These are phyloP conservation scores for Medicago arabica DNA, from an alignment of 306 rosid species.

Conservation along the genomic window DNA sequence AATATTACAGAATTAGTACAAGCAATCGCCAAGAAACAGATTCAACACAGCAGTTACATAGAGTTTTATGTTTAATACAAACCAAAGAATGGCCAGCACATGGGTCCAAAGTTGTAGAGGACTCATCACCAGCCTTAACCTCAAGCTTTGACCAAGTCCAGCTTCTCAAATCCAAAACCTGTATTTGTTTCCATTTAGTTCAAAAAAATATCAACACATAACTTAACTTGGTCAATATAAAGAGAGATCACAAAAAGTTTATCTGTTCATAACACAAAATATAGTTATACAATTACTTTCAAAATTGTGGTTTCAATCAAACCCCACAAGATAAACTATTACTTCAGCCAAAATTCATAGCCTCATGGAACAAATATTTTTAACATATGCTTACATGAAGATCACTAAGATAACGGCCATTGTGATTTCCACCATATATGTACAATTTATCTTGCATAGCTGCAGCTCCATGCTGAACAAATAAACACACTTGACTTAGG, in stretches of 20 bases:
- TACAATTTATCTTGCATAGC: slow-evolving; percentile 88
- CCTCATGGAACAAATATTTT: slow-evolving; percentile 26
- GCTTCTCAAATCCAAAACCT: slow-evolving; percentile 92
- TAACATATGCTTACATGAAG: slow-evolving; percentile 69
- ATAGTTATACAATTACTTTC: slow-evolving; percentile 5
- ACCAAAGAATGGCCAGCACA: slow-evolving; percentile 98
- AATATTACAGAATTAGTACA: slow-evolving; percentile 35
- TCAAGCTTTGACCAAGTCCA: slow-evolving; percentile 90
- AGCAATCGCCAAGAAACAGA: slow-evolving; percentile 27
- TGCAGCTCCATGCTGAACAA: slow-evolving; percentile 90
- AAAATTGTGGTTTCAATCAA: slow-evolving; percentile 30
- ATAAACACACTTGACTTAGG: slow-evolving; percentile 43
- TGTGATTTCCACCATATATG: slow-evolving; percentile 95
- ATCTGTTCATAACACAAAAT: neutral
- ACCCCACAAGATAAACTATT: slow-evolving; percentile 7
- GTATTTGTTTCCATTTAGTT: slow-evolving; percentile 40
- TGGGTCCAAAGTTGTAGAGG: slow-evolving; percentile 60
- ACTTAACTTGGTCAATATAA: slow-evolving; percentile 21
- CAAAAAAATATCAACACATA: slow-evolving; percentile 1
- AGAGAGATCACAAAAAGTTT: neutral
- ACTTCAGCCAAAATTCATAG: slow-evolving; percentile 11
- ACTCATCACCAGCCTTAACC: slow-evolving; percentile 60
- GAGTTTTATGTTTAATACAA: slow-evolving; percentile 46
- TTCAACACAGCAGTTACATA: slow-evolving; percentile 24
- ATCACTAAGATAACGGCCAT: slow-evolving; percentile 95